These are phyloP conservation scores for Penicillium longicatenatum DNA, from an alignment of 495 filamentous ascomycete genomes.

Conservation along the genomic window DNA sequence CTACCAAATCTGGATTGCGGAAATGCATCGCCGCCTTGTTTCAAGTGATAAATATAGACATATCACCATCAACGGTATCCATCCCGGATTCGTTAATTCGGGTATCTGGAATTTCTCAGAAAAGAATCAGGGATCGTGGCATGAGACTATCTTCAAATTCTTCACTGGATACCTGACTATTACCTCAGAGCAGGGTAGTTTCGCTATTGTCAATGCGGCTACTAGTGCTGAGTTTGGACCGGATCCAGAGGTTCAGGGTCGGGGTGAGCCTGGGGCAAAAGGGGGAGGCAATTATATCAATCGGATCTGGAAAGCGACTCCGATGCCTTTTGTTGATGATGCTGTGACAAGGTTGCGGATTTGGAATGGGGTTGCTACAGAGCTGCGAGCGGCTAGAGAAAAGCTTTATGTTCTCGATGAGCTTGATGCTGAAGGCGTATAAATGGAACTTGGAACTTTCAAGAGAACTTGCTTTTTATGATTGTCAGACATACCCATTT, in stretches of 20 bases:
- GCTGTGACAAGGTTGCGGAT: constrained; percentile 12
- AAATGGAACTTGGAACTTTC: too few relatives aligned
- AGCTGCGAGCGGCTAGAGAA: constrained; percentile 8
- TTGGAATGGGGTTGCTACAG: constrained; percentile 23
- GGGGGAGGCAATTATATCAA: constrained; percentile 33
- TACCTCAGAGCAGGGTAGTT: constrained; percentile 23
- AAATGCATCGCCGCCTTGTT: constrained; percentile 24
- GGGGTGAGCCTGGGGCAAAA: constrained; percentile 8
- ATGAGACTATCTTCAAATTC: not conserved
- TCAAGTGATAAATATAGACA: constrained; percentile 21
- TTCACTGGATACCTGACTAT: constrained; percentile 18
- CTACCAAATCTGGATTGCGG: constrained; percentile 27
- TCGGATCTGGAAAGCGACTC: constrained; percentile 26
- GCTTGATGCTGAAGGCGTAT: not conserved
- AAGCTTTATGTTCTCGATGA: not conserved
- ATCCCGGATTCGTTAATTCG: constrained; percentile 28
- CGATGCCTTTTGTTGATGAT: constrained; percentile 17
- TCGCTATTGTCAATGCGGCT: constrained; percentile 26
- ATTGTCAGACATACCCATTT: too few relatives aligned
- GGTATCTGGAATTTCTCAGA: constrained; percentile 19
- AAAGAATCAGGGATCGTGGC: not conserved
- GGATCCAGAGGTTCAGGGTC: constrained; percentile 18
- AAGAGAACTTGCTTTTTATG: too few relatives aligned
- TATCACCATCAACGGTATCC: constrained; percentile 29
- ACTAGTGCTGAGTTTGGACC: constrained; percentile 24